Evolutionary conservation across 495 filamentous ascomycete genomes (phyloP).

Genomic region (Aspergillus haitiensis): DNA sequence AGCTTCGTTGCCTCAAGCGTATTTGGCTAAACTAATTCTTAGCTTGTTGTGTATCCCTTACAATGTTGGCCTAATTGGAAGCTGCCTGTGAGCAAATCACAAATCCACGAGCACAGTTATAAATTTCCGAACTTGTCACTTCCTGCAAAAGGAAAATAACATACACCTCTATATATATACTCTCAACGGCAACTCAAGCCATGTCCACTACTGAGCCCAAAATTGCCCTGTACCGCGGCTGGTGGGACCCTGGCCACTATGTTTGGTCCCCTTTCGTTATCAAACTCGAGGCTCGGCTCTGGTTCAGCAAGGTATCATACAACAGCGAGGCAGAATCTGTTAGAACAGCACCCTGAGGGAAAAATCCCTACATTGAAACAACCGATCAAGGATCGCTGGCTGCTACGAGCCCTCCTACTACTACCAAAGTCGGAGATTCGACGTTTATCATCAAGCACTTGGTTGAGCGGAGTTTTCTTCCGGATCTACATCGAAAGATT

Average conservation of each 20-base stretch:
- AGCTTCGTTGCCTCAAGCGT: too few relatives aligned
- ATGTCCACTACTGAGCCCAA: constrained; percentile 4
- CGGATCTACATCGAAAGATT: constrained; percentile 50
- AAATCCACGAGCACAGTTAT: too few relatives aligned
- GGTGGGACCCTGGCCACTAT: constrained; percentile 38
- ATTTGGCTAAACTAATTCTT: too few relatives aligned
- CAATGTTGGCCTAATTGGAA: too few relatives aligned
- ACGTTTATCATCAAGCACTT: constrained; percentile 53
- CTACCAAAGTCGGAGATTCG: constrained; percentile 44
- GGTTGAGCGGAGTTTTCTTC: constrained; percentile 38
- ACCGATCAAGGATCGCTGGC: constrained; percentile 16
- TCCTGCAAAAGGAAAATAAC: neutral
- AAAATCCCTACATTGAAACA: constrained; percentile 56
- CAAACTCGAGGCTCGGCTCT: constrained; percentile 64
- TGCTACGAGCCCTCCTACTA: neutral
- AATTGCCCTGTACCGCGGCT: constrained; percentile 56
- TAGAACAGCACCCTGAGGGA: constrained; percentile 51
- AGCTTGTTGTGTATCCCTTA: too few relatives aligned
- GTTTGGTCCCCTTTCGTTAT: constrained; percentile 65
- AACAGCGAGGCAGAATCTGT: constrained; percentile 41
- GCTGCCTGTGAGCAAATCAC: too few relatives aligned
- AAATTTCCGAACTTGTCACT: too few relatives aligned
- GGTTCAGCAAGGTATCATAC: constrained; percentile 54
- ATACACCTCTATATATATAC: neutral
- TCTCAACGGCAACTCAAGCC: neutral